Percentiles rank a stretch among this genome's conserved stretches.
Conservation (phyloP, 192 early-diverging fungal species). For the Geranomyces michiganensis region DNA sequence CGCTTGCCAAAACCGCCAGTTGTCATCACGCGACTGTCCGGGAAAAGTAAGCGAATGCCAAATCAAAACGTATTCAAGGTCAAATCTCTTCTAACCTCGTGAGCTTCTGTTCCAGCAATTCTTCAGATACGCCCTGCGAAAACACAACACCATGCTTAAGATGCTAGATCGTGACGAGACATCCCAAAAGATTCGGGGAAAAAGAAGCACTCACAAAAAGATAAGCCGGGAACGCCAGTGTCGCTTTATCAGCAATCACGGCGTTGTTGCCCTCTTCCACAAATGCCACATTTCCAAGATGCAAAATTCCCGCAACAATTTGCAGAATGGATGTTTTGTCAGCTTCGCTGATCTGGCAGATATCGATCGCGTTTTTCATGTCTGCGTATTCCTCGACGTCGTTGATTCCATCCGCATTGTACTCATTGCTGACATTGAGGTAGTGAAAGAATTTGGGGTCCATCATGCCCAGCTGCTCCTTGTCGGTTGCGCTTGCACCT, state of each 20-base stretch:
- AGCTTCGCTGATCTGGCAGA: slow-evolving; percentile 80
- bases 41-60: background rate
- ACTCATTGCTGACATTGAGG: slow-evolving; percentile 46
- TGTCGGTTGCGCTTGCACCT: slow-evolving; percentile 37
- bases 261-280: slow-evolving; percentile 77
- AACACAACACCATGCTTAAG: background rate
- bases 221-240: slow-evolving; percentile 61
- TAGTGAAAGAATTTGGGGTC: slow-evolving; percentile 59
- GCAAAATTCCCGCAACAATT: slow-evolving; percentile 92
- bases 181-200: background rate
- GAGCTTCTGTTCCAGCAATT: slow-evolving; percentile 44
- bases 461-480: slow-evolving; percentile 58
- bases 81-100: slow-evolving; percentile 37
- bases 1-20: slow-evolving; percentile 59
- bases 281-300: slow-evolving; percentile 95
- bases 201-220: slow-evolving; percentile 38
- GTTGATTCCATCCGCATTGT: slow-evolving; percentile 87
- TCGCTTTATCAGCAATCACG: slow-evolving; percentile 38
- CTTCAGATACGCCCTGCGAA: slow-evolving; percentile 39
- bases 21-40: slow-evolving; percentile 43
- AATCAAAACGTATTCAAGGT: slow-evolving; percentile 10
- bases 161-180: background rate
- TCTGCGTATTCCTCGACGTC: slow-evolving; percentile 85
- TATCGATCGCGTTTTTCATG: slow-evolving; percentile 88
- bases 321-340: slow-evolving; percentile 88